Base-by-base conservation (phyloP, 1,139 yeast species). In the Kodamaea sp. region DNA sequence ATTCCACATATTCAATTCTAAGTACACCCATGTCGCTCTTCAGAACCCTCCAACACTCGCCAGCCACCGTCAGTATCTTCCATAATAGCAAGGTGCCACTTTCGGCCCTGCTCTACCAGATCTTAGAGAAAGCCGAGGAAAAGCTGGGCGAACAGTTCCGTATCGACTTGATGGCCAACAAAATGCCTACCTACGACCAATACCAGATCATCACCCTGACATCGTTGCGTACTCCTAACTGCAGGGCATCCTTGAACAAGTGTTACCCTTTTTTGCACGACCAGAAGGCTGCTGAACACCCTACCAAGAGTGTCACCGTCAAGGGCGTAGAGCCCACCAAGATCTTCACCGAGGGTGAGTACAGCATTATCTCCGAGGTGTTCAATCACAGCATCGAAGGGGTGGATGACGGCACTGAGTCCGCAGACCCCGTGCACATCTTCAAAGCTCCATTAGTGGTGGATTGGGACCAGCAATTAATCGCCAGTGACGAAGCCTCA, bases 401-500 rank as follows among this genome's bases (percentile, higher is more conserved):
- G 19, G 51, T 54, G 6, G 48, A 44, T 9, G 51, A 50, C 25
- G 51, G 57, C 7, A 37, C 39, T 5, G 32, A 35, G 27, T 62
- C 55, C 10, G 52, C 57, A n/a, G 57, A 58, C 29, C 61, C 71
- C 4, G 46, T 58, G 5, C 61, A 64, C 20, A 55, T 70, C 9
- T 70, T 70, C 46, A 50, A 47, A 37, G 69, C 75, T 2, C 76
- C 76, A 0, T 63, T 70, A 50, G 60, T 70, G 23, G 63, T 70
- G 28, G 76, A 70, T 47, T 70, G 76, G 76, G 76, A 70, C 47
- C 74, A 68, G 43, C 60, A 63, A 43, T 37, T 63, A 41, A 62
- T 70, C 41, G 76, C 74, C 14, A 60, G 61, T 32, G 70, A 68
- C 43, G 71, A 63, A 41, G 46, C 44, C 18, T 62, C 67, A 3